phyloP scores from a whole-genome alignment of 2,329 filamentous ascomycete species.

The Penicillium sp. region DNA sequence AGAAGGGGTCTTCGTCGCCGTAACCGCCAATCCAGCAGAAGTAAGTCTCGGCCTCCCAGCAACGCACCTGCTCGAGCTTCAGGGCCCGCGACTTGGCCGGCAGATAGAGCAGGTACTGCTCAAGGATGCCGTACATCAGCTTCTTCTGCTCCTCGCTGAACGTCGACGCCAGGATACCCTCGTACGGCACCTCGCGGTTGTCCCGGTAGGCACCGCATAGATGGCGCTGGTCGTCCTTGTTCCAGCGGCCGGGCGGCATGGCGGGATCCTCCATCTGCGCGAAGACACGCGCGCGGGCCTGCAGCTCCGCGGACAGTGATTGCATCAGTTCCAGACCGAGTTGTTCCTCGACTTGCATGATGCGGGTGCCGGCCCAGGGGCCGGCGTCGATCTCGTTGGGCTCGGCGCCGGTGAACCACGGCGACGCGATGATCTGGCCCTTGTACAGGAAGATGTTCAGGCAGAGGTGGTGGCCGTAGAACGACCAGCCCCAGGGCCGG shows the following conservation, averaged over 20 bases:
- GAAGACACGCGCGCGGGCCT: conserved; percentile 56
- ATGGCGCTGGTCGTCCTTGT: conserved; percentile 76
- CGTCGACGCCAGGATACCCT: conserved; percentile 59
- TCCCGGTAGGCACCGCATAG: conserved; percentile 75
- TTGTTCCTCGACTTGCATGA: conserved; percentile 63
- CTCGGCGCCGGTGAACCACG: conserved; percentile 77
- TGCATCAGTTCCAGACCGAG: conserved; percentile 70
- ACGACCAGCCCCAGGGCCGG: conserved; percentile 66
- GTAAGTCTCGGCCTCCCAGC: conserved; percentile 66
- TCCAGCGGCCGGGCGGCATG: conserved; percentile 66
- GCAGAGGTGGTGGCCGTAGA: conserved; percentile 78
- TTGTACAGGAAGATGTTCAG: conserved; percentile 67
- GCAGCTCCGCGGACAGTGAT: conserved; percentile 49
- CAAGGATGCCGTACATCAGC: conserved; percentile 57
- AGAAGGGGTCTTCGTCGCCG: conserved; percentile 67
- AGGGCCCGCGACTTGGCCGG: conserved; percentile 55
- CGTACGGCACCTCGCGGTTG: conserved; percentile 71
- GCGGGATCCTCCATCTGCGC: conserved; percentile 59
- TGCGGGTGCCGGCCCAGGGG: conserved; percentile 60
- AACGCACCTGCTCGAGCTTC: conserved; percentile 55
- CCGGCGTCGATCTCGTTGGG: conserved; percentile 71
- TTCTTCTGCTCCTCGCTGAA: conserved; percentile 48
- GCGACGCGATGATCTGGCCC: conserved; percentile 64
- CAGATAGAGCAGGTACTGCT: conserved; percentile 67
- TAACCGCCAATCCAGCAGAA: conserved; percentile 74